Percentiles rank a stretch among this genome's conserved stretches.
phyloP scores from a whole-genome alignment of 2,329 filamentous ascomycete species.

The Coniella vitis region DNA sequence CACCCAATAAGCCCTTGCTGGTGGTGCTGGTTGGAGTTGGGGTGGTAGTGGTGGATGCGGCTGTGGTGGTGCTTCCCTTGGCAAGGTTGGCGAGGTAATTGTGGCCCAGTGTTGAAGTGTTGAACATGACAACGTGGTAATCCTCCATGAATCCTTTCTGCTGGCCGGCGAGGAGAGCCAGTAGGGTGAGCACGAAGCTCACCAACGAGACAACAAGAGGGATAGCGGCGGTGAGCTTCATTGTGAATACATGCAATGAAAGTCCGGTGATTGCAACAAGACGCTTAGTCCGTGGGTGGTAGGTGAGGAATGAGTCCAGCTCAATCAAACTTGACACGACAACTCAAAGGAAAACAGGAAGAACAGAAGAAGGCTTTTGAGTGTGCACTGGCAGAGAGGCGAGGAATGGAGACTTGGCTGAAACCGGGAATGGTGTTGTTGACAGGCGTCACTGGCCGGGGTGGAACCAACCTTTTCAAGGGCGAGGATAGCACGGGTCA shows the following conservation, averaged over 20 bases:
- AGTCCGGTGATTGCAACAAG: neutral
- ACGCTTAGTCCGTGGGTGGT: neutral
- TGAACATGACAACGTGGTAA: slow-evolving; percentile 34
- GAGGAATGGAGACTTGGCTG: neutral
- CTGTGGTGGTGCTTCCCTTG: slow-evolving; percentile 14
- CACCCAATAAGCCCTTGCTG: slow-evolving; percentile 17
- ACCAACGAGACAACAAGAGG: slow-evolving; percentile 28
- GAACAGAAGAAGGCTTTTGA: neutral
- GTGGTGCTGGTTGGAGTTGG: slow-evolving; percentile 16
- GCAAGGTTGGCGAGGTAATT: slow-evolving; percentile 26
- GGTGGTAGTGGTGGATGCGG: slow-evolving; percentile 21
- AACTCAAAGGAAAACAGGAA: too few relatives aligned
- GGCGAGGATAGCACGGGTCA: neutral
- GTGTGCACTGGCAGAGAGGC: neutral
- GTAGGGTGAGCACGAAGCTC: slow-evolving; percentile 30
- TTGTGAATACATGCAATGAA: neutral
- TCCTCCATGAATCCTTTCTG: slow-evolving; percentile 30
- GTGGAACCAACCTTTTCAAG: neutral
- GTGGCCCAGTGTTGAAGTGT: slow-evolving; percentile 34
- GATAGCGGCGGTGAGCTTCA: slow-evolving; percentile 18
- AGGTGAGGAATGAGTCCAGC: neutral
- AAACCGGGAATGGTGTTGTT: neutral
- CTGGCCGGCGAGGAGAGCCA: slow-evolving; percentile 32
- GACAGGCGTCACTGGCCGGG: slow-evolving; percentile 5
- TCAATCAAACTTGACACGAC: neutral